Base-by-base conservation (phyloP, 345 rosid species). In the Eucalyptus polyanthemos region DNA sequence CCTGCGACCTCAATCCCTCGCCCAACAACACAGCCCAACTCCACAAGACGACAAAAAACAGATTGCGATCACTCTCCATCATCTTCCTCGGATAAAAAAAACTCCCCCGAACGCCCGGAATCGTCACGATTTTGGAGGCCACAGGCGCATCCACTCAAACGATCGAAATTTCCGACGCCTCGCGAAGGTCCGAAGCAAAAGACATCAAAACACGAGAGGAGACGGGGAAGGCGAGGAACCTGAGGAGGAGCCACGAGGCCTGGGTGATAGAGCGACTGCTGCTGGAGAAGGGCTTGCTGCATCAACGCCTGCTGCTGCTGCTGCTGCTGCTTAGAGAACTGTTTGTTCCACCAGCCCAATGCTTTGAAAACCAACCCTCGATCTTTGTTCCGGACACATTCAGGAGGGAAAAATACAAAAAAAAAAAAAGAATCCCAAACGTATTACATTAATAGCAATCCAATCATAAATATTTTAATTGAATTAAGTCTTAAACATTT, bases 281-380 rank as follows among this genome's bases (percentile, higher is more conserved):
- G 99, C 91, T 96, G 99, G 65, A 97, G 95, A 6, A 50, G 50
- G 72, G 99, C 99, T 92, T 97, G 99, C 86, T 97, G 99, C 94
- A 97, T 96, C 98, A 97, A 89, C 83, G 96, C 98, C 91, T 96
- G 96, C 91, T 97, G 99, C 87, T 91, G 92, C 62, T 92, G 93
- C 62, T 92, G 93, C 89, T 89, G 88, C 50, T 49, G n/a, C n/a
- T n/a, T 0, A 49, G 50, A 49, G 6, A 49, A 49, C 50, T 49
- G 27, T 56, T 24, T 58, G 65, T 24, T 58, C n/a, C 29, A 58
- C 65, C 27, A 24, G 7, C 27, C 50, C 50, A 13, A 49, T 49
- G 50, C 50, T 49, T 49, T 13, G 15, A 49, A 49, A 49, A 49
- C 6, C 15, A 49, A 13, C 6, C 15, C 50, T 49, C 50, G 50